Conservation (phyloP, 768 basidiomycete species). For the Pisolithus sp. region DNA sequence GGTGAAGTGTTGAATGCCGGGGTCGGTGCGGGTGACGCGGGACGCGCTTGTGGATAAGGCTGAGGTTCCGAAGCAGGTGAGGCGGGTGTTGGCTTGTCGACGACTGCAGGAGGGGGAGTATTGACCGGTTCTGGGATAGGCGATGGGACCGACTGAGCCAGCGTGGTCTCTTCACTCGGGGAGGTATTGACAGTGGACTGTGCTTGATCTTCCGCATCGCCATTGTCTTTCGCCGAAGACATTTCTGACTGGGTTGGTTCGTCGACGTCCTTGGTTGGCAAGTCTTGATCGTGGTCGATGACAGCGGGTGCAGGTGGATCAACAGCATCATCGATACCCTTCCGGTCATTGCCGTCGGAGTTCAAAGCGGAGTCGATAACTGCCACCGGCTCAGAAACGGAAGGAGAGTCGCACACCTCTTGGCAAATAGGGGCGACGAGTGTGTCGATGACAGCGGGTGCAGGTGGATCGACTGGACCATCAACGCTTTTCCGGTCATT, state of each 20-base stretch:
- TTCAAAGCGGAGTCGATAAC: background rate
- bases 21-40: conserved; percentile 34
- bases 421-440: background rate
- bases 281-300: conserved; percentile 31
- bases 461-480: background rate
- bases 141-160: conserved; percentile 28
- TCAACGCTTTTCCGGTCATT: background rate
- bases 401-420: background rate
- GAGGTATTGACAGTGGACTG: background rate
- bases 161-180: conserved; percentile 36
- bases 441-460: conserved; percentile 7
- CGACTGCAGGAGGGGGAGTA: conserved; percentile 28
- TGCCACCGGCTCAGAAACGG: background rate
- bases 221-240: conserved; percentile 55
- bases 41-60: conserved; percentile 7
- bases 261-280: conserved; percentile 24
- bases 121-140: conserved; percentile 10
- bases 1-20: conserved; percentile 35
- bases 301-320: conserved; percentile 3
- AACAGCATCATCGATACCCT: background rate
- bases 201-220: conserved; percentile 30
- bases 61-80: conserved; percentile 29
- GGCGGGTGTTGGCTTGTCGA: conserved; percentile 49
- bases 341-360: conserved; percentile 1
- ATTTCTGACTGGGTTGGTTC: conserved; percentile 39